These are phyloP conservation scores for Porcisia hertigi DNA, from an alignment of 208 protist genomes.

Conservation along the genomic window DNA sequence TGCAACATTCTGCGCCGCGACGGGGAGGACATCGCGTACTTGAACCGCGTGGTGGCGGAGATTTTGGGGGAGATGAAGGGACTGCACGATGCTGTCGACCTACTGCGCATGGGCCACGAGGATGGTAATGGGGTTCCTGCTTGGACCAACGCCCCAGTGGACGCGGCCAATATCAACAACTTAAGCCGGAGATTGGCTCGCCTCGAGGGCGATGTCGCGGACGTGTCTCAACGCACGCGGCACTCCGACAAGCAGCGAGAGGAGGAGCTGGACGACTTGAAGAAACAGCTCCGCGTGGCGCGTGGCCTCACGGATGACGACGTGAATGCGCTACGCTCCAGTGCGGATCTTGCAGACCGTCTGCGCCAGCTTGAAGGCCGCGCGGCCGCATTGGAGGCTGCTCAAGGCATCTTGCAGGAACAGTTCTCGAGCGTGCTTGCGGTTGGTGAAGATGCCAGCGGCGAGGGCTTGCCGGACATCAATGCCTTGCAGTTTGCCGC, in stretches of 20 bases:
- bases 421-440: conserved; percentile 31
- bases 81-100: conserved; percentile 73
- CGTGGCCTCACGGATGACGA: conserved; percentile 43
- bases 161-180: conserved; percentile 1
- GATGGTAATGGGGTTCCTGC: not conserved
- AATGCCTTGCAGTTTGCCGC: conserved; percentile 56
- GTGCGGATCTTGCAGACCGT: conserved; percentile 30
- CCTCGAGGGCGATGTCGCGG: conserved; percentile 34
- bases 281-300: conserved; percentile 32
- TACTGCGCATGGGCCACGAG: conserved; percentile 43
- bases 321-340: conserved; percentile 32
- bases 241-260: conserved; percentile 31
- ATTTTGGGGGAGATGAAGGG: conserved; percentile 83
- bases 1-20: conserved; percentile 67
- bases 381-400: conserved; percentile 37
- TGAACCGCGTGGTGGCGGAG: conserved; percentile 92
- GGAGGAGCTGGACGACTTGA: conserved; percentile 43
- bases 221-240: conserved; percentile 27
- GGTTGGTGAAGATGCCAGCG: conserved; percentile 5
- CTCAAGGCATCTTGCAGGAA: conserved; percentile 28
- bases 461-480: conserved; percentile 29
- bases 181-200: conserved; percentile 24
- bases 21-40: conserved; percentile 74
- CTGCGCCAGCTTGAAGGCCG: conserved; percentile 51
- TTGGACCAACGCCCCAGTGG: not conserved